Evolutionary conservation across 345 rosid species (phyloP).

Genomic region (Hevea brasiliensis): DNA sequence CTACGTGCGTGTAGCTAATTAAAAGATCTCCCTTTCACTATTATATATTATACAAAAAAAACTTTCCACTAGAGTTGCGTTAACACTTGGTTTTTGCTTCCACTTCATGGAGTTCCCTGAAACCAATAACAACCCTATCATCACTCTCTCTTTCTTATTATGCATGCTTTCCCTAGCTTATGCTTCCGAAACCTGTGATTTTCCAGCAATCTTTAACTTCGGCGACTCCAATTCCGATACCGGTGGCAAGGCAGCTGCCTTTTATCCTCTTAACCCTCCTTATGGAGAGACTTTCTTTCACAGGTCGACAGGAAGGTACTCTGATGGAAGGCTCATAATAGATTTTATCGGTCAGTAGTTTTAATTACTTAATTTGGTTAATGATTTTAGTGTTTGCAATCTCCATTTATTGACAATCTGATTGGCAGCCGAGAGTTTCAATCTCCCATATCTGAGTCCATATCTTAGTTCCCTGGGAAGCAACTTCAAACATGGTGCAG

Average conservation of each 20-base stretch:
- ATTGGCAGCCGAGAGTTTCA: slow-evolving; percentile 28
- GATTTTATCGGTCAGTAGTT: slow-evolving; percentile 46
- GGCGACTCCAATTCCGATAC: slow-evolving; percentile 63
- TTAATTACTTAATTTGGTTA: not conserved
- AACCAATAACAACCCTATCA: too few species aligned
- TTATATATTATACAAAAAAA: too few species aligned
- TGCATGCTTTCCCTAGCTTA: not conserved
- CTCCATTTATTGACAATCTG: not conserved
- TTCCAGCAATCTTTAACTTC: slow-evolving; percentile 56
- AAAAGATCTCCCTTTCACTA: too few species aligned
- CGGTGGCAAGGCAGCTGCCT: slow-evolving; percentile 47
- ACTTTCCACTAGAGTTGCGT: too few species aligned
- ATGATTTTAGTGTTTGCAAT: too few species aligned
- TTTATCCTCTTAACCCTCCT: slow-evolving; percentile 31
- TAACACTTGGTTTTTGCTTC: too few species aligned
- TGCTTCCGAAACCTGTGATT: slow-evolving; percentile 18
- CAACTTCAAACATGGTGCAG: slow-evolving; percentile 35
- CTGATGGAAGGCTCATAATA: slow-evolving; percentile 51
- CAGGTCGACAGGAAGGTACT: slow-evolving; percentile 45
- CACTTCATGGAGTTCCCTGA: not conserved
- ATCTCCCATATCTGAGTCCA: slow-evolving; percentile 29
- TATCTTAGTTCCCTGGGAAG: slow-evolving; percentile 31
- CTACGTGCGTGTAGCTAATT: too few species aligned
- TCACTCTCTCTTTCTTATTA: too few species aligned
- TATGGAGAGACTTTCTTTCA: slow-evolving; percentile 40